Conservation (phyloP, 1,139 yeast genomes). For the Debaryomyces robertsiae region DNA sequence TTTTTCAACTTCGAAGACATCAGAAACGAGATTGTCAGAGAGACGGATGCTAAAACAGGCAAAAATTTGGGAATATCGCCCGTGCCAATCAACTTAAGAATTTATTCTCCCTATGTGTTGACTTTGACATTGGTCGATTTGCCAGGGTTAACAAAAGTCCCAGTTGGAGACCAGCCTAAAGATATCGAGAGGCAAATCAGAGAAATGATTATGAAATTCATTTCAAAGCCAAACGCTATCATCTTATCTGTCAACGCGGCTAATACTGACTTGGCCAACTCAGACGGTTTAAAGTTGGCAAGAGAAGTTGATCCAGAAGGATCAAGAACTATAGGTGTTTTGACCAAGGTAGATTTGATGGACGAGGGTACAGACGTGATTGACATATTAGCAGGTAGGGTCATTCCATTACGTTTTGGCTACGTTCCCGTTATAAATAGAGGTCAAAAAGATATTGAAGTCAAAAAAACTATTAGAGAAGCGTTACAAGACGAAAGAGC, state of each 20-base stretch:
- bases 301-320: constrained; percentile 99
- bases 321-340: constrained; percentile 91
- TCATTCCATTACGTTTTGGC: constrained; percentile 92
- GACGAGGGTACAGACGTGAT: constrained; percentile 98
- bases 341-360: constrained; percentile 96
- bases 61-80: constrained; percentile 90
- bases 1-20: constrained; percentile 89
- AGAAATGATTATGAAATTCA: constrained; percentile 92
- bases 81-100: constrained; percentile 88
- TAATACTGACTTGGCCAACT: constrained; percentile 95
- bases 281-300: constrained; percentile 94
- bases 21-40: constrained; percentile 86
- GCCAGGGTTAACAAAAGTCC: constrained; percentile 97
- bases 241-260: constrained; percentile 96
- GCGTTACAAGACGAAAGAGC: constrained; percentile 81
- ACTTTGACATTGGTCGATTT: constrained; percentile 94
- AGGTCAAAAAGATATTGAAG: constrained; percentile 95
- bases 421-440: constrained; percentile 97
- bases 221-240: constrained; percentile 94
- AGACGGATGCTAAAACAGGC: constrained; percentile 94
- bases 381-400: constrained; percentile 94
- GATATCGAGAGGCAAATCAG: constrained; percentile 94
- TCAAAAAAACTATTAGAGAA: constrained; percentile 81
- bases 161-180: constrained; percentile 99
- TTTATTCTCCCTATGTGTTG: constrained; percentile 93